Evolutionary conservation across 1,139 yeast species (phyloP), one percentile per base, ranked within the genome.

Genomic region (Yamadazyma sp.): DNA sequence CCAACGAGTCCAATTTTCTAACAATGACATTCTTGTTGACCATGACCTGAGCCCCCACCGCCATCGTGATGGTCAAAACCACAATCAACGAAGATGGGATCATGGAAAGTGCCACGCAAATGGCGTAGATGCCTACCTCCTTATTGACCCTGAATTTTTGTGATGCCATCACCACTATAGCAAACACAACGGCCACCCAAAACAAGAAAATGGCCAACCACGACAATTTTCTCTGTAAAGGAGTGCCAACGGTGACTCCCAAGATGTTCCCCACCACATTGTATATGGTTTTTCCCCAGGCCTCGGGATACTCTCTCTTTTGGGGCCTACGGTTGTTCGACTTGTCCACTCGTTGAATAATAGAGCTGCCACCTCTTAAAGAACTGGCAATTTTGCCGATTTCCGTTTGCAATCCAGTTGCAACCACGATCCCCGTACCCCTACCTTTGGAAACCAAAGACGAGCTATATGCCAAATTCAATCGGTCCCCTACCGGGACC

Each of bases 31-130:
- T 69, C 53, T 83, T 75, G 36, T 65, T 61, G 31, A 81, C 84
- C 94, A 86, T 86, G 12, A 80, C 84, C 51, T 82, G 83, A 28
- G 94, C 86, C 17, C 94, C 94, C 45, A 84, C 83, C 6, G 94
- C 91, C 92, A 86, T 85, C 4, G 94, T 85, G 46, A 86, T 85
- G 12, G 94, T 85, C 45, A 86, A 73, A 16, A 86, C 94, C 30
- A 85, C 94, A 43, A 85, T 83, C 50, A 86, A 71, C 1, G 91
- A 81, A 3, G 91, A 85, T 2, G 94, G 95, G 53, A 85, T 85
- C 92, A 85, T 84, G 3, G 92, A 81, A 36, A 85, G 69, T 2
- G 92, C 92, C 38, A 83, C 87, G 61, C 89, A 85, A 53, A 86
- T 83, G 12, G 95, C 94, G 56, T 86, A 86, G 40, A 85, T 81